Base-by-base conservation (phyloP, 768 basidiomycete genomes). In the Phylloporus sp. region DNA sequence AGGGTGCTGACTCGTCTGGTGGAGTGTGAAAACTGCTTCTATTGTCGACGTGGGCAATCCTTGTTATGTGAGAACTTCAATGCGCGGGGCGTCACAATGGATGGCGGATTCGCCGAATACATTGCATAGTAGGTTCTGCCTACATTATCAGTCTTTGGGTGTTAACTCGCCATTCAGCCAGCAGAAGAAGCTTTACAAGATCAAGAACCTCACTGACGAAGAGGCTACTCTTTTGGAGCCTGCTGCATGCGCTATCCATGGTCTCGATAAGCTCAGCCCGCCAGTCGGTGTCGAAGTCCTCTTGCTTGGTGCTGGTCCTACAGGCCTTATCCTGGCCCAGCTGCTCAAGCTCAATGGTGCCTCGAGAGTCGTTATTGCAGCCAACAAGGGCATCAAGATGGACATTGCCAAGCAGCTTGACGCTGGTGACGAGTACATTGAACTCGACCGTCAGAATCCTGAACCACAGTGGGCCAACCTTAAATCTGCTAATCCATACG, bases 51-150 rank as follows among this genome's bases (percentile, higher is more conserved):
- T 35, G 90, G 90, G n/a, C 71, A 88, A 59, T 76, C 80, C 17
- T 72, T 93, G 9, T 70, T 90, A 45, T 95, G 92, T 68, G 90
- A 93, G 65, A 75, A 89, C 70, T 92, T 91, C 67, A 73, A 81
- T 46, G 78, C 86, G 6, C 78, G 83, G 11, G 92, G 91, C 38
- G 86, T 92, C 36, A 86, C 82, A 17, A 69, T 78, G 55, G 82
- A 86, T 52, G 91, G 91, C 47, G 91, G 89, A 22, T 95, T 95
- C 62, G 89, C 90, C 8, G 90, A 92, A 61, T 93, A 91, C 69
- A 79, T 91, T 55, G 79, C 77, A 48, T 90, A 86, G 90, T 90
- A 57, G 64, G 84, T 65, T 14, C 28, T 13, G 36, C 10, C 15
- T 3, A 9, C 21, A 10, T 18, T 8, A 3, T 28, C 9, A n/a